phyloP scores from a whole-genome alignment of 805 yeast species.

The Starmera dryadoides region DNA sequence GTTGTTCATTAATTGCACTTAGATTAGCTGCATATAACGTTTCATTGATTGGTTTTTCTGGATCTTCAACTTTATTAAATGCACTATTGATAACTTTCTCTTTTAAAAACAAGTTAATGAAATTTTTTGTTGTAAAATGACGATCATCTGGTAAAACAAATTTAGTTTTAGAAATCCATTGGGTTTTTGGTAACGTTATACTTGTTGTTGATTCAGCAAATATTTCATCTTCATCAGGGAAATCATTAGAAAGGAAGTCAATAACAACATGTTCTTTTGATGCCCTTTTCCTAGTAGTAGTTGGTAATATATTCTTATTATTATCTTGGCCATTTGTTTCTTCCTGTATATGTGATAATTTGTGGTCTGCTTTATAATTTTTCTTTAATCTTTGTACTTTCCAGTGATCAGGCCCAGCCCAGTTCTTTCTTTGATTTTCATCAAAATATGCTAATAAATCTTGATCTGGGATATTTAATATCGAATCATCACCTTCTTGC shows the following conservation, averaged over 20 bases:
- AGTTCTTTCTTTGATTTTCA: conserved; percentile 53
- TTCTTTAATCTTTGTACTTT: conserved; percentile 54
- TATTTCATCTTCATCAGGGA: conserved; percentile 28
- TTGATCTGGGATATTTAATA: conserved; percentile 35
- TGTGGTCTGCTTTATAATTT: conserved; percentile 14
- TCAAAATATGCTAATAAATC: conserved; percentile 79
- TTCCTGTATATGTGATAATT: not conserved
- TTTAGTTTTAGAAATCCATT: conserved; percentile 33
- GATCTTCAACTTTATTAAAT: conserved; percentile 16
- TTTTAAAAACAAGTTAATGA: conserved; percentile 62
- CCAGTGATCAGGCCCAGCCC: conserved; percentile 97
- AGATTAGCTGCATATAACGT: conserved; percentile 63
- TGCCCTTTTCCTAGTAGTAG: conserved; percentile 12
- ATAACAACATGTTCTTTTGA: conserved; percentile 30
- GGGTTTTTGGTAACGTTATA: conserved; percentile 32
- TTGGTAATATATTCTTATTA: conserved; percentile 3
- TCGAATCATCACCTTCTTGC: conserved; percentile 8
- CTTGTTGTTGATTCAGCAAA: conserved; percentile 27
- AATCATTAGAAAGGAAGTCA: conserved; percentile 31
- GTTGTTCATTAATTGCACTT: conserved; percentile 22
- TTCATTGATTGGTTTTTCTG: conserved; percentile 29
- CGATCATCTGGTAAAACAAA: conserved; percentile 67
- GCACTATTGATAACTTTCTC: conserved; percentile 42
- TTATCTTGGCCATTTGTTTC: not conserved
- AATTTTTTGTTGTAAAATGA: conserved; percentile 61